Conservation (phyloP, 176 grass and related monocot genomes). For the Cocos nucifera region DNA sequence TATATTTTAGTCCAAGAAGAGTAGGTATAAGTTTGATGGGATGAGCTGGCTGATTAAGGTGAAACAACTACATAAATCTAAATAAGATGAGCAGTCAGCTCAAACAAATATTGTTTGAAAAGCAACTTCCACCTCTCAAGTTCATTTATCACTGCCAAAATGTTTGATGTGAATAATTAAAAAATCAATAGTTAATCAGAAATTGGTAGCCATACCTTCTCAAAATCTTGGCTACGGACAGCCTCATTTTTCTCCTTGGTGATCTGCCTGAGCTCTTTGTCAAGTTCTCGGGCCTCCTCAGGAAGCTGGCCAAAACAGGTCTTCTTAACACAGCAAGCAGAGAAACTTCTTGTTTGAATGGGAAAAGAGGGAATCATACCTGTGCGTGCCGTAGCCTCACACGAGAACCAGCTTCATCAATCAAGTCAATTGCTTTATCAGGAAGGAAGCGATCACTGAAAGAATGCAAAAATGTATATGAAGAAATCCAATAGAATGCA, state of each 20-base stretch:
- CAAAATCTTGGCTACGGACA: constrained; percentile 73
- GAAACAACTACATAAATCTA: no score
- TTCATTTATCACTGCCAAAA: no score
- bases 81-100: no score
- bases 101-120: no score
- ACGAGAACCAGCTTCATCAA: constrained; percentile 84
- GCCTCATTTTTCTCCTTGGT: constrained; percentile 91
- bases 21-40: no score
- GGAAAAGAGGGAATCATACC: constrained; percentile 17
- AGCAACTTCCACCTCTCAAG: no score
- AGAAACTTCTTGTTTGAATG: no score
- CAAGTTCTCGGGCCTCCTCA: constrained; percentile 73
- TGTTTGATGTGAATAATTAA: constrained; percentile 6
- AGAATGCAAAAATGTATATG: not conserved
- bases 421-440: constrained; percentile 92
- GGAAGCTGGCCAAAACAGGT: constrained; percentile 33
- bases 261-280: constrained; percentile 73
- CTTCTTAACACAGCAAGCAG: no score
- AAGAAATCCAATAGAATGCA: not conserved
- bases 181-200: constrained; percentile 5
- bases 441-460: constrained; percentile 82
- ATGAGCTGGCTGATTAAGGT: no score
- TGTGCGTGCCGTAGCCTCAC: constrained; percentile 80
- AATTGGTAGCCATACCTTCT: constrained; percentile 45
- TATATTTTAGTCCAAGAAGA: no score